A percentile compares a stretch with the other conserved stretches of the same genome.
These are phyloP conservation scores for Starmerella cellae DNA, from an alignment of 805 yeast genomes.

Conservation along the genomic window DNA sequence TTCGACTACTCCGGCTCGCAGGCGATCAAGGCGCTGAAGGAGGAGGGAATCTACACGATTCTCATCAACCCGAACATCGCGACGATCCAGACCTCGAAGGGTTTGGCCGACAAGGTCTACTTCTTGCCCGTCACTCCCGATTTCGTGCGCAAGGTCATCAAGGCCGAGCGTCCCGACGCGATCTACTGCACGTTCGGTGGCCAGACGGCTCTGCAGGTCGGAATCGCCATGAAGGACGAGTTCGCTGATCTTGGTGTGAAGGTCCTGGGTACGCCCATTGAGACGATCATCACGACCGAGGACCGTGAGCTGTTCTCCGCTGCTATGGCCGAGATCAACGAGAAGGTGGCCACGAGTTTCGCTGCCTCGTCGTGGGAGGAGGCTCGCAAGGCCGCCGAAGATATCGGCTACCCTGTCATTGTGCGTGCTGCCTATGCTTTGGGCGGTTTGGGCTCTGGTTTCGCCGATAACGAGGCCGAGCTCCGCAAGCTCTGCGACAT, in stretches of 20 bases:
- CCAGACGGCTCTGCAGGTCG: constrained; percentile 93
- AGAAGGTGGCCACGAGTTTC: constrained; percentile 87
- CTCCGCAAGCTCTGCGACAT: constrained; percentile 70
- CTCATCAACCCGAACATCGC: constrained; percentile 97
- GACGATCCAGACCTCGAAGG: constrained; percentile 94
- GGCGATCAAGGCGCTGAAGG: constrained; percentile 95
- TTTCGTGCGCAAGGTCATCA: constrained; percentile 87
- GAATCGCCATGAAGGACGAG: constrained; percentile 90
- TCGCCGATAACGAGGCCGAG: constrained; percentile 78
- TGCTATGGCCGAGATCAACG: constrained; percentile 88
- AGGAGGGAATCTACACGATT: constrained; percentile 93
- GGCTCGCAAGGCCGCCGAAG: constrained; percentile 70
- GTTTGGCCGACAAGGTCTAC: constrained; percentile 94
- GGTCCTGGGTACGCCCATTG: constrained; percentile 93
- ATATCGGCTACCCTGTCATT: constrained; percentile 87
- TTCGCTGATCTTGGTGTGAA: constrained; percentile 82
- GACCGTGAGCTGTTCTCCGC: constrained; percentile 92
- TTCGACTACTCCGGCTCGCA: constrained; percentile 98
- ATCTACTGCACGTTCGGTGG: constrained; percentile 97
- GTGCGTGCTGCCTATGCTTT: constrained; percentile 95
- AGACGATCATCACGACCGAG: constrained; percentile 92
- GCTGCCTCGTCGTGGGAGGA: constrained; percentile 73
- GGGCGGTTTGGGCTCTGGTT: constrained; percentile 97
- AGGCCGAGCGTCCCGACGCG: constrained; percentile 93
- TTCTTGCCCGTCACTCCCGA: constrained; percentile 96